These are phyloP conservation scores for Aspergillus udagawae DNA, from an alignment of 2,329 filamentous ascomycete species.

Conservation along the genomic window DNA sequence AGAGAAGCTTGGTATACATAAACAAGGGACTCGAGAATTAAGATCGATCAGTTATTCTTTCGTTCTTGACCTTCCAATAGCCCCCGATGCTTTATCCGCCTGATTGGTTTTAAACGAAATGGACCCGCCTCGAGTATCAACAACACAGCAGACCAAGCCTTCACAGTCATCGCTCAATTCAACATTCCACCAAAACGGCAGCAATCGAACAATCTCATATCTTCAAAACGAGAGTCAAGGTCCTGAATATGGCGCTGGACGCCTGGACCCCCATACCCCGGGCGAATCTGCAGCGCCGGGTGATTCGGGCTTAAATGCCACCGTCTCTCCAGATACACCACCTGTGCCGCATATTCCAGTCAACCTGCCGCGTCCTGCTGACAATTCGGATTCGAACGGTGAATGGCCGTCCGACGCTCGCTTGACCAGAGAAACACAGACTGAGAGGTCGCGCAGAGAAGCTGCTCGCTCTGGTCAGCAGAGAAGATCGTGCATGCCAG, in stretches of 20 bases:
- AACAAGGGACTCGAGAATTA: not conserved
- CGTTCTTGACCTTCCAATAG: not conserved
- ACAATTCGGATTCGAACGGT: not conserved
- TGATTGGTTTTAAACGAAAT: conserved; percentile 4
- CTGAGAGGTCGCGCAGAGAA: conserved; percentile 6
- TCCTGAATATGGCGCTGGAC: conserved; percentile 5
- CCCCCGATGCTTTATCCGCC: conserved; percentile 10
- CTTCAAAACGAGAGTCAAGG: conserved; percentile 1
- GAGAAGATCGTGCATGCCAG: conserved; percentile 29
- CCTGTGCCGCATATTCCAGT: conserved; percentile 2
- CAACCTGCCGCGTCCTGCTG: conserved; percentile 1
- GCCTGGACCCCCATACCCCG: conserved; percentile 2
- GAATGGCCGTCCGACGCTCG: not conserved
- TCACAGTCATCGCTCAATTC: not conserved
- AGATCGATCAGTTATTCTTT: not conserved
- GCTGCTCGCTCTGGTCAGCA: conserved; percentile 1
- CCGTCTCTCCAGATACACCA: conserved; percentile 2
- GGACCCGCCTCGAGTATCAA: not conserved
- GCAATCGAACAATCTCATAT: not conserved
- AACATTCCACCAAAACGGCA: not conserved
- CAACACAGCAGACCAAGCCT: not conserved
- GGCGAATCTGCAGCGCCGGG: conserved; percentile 1
- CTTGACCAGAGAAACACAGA: conserved; percentile 2
- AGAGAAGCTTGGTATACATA: not conserved
- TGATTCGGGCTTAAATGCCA: not conserved